These are phyloP conservation scores for Pholiota molesta DNA, from an alignment of 768 basidiomycete species.

Conservation along the genomic window DNA sequence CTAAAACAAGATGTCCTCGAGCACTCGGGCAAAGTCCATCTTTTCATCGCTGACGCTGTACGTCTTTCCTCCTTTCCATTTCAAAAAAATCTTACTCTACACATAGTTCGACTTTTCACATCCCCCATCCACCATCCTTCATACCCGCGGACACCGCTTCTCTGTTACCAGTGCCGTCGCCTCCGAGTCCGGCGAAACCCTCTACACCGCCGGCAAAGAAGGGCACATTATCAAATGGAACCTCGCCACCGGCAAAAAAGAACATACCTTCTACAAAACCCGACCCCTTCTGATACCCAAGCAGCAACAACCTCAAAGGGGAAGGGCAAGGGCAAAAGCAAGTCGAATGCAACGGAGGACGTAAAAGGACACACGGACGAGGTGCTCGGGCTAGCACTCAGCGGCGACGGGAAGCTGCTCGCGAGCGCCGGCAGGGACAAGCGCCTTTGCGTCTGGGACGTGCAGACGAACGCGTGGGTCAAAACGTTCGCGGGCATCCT, in stretches of 20 bases:
- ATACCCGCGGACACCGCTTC: constrained; percentile 73
- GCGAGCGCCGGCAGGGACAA: constrained; percentile 89
- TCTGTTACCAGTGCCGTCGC: constrained; percentile 83
- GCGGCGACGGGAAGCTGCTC: constrained; percentile 81
- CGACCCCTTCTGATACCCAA: too few relatives aligned
- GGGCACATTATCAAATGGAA: constrained; percentile 90
- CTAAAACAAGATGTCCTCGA: constrained; percentile 92
- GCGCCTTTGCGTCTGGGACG: constrained; percentile 86
- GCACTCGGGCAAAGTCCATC: constrained; percentile 84
- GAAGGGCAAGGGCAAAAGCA: constrained; percentile 62
- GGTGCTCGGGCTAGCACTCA: constrained; percentile 81
- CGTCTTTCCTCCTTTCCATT: too few relatives aligned
- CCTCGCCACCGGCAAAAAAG: constrained; percentile 62
- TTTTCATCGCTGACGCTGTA: constrained; percentile 78
- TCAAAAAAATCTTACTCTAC: too few relatives aligned
- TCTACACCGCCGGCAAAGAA: constrained; percentile 93
- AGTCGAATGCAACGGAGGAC: constrained; percentile 49
- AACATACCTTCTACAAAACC: constrained; percentile 62
- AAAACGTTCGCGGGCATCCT: constrained; percentile 83
- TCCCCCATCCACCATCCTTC: constrained; percentile 52
- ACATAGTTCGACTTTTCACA: constrained; percentile 66
- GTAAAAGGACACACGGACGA: constrained; percentile 85
- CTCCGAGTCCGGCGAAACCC: constrained; percentile 67
- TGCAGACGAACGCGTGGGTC: constrained; percentile 72
- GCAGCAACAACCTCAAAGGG: too few relatives aligned